Percentiles rank a stretch among this genome's conserved stretches.
Evolutionary conservation across 805 yeast genomes (phyloP).

Genomic region (Wickerhamomyces subpelliculosus): DNA sequence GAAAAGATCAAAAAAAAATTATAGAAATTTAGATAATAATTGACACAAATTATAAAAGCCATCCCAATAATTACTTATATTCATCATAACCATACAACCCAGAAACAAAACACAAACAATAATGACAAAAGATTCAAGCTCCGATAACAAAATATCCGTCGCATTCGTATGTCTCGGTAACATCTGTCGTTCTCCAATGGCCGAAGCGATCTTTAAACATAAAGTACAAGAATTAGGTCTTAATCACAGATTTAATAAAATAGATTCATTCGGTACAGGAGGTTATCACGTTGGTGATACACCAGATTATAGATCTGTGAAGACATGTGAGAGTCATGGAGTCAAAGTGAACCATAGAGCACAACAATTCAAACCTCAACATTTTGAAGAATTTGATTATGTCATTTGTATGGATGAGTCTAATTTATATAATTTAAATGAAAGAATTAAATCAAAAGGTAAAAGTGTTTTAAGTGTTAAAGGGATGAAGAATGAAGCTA

Average conservation of each 20-base stretch:
- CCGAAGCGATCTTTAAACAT: slow-evolving; percentile 82
- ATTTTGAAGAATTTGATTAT: slow-evolving; percentile 57
- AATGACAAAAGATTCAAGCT: slow-evolving; percentile 16
- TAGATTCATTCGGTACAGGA: slow-evolving; percentile 88
- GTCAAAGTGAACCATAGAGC: slow-evolving; percentile 73
- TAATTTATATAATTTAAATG: slow-evolving; percentile 40
- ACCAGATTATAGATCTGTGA: slow-evolving; percentile 71
- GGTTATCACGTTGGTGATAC: slow-evolving; percentile 77
- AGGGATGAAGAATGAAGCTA: slow-evolving; percentile 38
- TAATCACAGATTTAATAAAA: slow-evolving; percentile 35
- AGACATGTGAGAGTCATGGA: slow-evolving; percentile 61
- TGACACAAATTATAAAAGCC: too few relatives aligned
- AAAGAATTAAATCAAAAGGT: slow-evolving; percentile 47
- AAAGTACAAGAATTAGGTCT: slow-evolving; percentile 47
- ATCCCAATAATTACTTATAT: too few relatives aligned
- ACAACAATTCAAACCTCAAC: slow-evolving; percentile 51
- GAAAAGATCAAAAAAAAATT: too few relatives aligned
- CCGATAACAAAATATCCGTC: slow-evolving; percentile 39
- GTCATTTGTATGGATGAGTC: slow-evolving; percentile 66
- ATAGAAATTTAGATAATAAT: too few relatives aligned
- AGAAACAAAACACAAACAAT: background rate
- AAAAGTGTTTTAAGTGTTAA: too few relatives aligned
- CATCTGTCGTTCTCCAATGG: slow-evolving; percentile 97
- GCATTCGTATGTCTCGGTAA: slow-evolving; percentile 92
- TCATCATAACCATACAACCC: too few relatives aligned